These are phyloP conservation scores for Cutaneotrichosporon cutaneum DNA, from an alignment of 1,284 basidiomycete species.

Conservation along the genomic window DNA sequence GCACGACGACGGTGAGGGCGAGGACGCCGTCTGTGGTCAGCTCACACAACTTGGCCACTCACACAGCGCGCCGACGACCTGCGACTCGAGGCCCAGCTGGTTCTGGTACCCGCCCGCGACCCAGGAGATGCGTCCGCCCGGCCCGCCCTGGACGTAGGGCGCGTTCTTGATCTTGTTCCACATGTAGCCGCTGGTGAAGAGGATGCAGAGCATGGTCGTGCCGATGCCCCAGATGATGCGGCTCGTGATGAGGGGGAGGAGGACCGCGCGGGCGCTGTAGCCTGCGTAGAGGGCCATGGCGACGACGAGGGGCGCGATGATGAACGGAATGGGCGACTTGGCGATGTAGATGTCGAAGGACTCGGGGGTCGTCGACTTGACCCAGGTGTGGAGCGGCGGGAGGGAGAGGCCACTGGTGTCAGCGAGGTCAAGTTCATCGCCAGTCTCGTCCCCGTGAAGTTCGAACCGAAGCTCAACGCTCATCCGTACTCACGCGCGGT, in stretches of 20 bases:
- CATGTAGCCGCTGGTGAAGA: slow-evolving; percentile 93
- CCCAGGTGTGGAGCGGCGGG: slow-evolving; percentile 69
- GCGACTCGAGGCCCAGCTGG: slow-evolving; percentile 89
- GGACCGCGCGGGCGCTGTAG: slow-evolving; percentile 53
- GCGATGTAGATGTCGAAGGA: slow-evolving; percentile 49
- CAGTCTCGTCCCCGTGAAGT: no score
- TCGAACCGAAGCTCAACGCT: no score
- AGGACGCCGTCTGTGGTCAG: slow-evolving; percentile 70
- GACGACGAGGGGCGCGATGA: slow-evolving; percentile 64
- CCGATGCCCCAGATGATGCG: slow-evolving; percentile 63
- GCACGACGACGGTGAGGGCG: slow-evolving; percentile 75
- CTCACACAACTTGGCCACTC: slow-evolving; percentile 48
- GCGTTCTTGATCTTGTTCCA: slow-evolving; percentile 87
- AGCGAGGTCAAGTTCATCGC: no score
- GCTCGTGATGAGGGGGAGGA: slow-evolving; percentile 68
- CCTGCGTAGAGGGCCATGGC: slow-evolving; percentile 20
- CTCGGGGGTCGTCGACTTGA: slow-evolving; percentile 63
- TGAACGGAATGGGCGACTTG: slow-evolving; percentile 54
- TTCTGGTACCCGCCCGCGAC: slow-evolving; percentile 84
- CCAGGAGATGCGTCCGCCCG: slow-evolving; percentile 64
- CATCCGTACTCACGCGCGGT: slow-evolving; percentile 59
- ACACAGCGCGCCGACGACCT: slow-evolving; percentile 85
- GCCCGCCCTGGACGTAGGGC: slow-evolving; percentile 63
- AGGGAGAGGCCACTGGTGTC: slow-evolving; percentile 71
- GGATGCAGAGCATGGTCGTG: slow-evolving; percentile 65